Conservation (phyloP, 306 rosid genomes). For the Senna tora region DNA sequence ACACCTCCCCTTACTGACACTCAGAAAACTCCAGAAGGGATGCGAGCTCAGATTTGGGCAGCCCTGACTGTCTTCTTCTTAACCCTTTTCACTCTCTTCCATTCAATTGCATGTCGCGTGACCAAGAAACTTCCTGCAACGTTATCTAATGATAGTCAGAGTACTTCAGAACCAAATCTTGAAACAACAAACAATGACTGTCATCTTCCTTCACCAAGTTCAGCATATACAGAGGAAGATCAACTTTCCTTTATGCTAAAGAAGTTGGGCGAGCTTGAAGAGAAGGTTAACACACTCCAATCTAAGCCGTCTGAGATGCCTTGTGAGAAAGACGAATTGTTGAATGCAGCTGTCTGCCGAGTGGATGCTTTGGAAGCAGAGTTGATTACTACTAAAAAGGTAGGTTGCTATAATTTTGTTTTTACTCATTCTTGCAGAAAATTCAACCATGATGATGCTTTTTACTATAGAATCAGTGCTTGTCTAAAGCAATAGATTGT, state of each 20-base stretch:
- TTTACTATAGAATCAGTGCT: background rate
- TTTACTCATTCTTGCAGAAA: background rate
- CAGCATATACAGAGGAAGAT: constrained; percentile 47
- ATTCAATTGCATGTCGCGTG: constrained; percentile 48
- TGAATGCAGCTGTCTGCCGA: constrained; percentile 96
- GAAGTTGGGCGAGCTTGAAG: constrained; percentile 86
- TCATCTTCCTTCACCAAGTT: constrained; percentile 49
- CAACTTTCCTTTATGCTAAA: constrained; percentile 63
- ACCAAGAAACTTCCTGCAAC: constrained; percentile 52
- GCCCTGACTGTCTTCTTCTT: constrained; percentile 69
- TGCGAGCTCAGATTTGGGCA: constrained; percentile 56
- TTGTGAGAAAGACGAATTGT: constrained; percentile 83
- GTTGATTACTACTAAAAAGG: constrained; percentile 93
- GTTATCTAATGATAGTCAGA: constrained; percentile 44
- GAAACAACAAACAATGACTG: constrained; percentile 45
- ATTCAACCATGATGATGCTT: constrained; percentile 1
- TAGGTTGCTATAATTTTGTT: constrained; percentile 32
- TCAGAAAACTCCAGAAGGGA: constrained; percentile 52
- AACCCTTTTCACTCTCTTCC: constrained; percentile 57
- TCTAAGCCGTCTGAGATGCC: constrained; percentile 97
- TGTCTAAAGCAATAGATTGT: background rate
- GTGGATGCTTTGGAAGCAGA: constrained; percentile 99
- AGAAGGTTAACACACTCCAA: constrained; percentile 76
- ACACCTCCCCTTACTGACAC: constrained; percentile 45
- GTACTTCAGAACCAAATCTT: constrained; percentile 37